Evolutionary conservation across 2,329 filamentous ascomycete genomes (phyloP).

Genomic region (Fusarium sp.): DNA sequence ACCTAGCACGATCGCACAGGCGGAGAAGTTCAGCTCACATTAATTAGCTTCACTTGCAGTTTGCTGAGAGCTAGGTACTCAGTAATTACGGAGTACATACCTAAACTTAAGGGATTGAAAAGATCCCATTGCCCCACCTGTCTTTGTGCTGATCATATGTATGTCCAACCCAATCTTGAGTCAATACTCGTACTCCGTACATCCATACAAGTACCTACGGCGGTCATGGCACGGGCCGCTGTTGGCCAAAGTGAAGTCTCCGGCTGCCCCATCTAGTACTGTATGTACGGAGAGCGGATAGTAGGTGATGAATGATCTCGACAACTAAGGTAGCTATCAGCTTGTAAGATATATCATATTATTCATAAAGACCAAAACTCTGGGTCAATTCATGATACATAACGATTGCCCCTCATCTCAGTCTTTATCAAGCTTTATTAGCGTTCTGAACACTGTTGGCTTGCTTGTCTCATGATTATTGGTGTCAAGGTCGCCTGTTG

Average conservation of each 20-base stretch:
- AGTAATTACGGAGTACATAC: background rate
- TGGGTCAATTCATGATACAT: background rate
- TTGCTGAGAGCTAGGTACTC: background rate
- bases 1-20: background rate
- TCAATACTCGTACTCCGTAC: background rate
- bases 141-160: slow-evolving; percentile 9
- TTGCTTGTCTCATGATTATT: slow-evolving; percentile 1
- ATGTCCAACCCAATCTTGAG: background rate
- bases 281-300: background rate
- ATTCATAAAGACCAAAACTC: background rate
- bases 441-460: slow-evolving; percentile 17
- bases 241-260: slow-evolving; percentile 1
- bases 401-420: background rate
- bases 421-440: background rate
- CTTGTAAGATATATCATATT: background rate
- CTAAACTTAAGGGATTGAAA: background rate
- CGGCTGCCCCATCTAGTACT: background rate
- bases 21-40: slow-evolving; percentile 1
- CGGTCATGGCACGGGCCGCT: slow-evolving; percentile 24
- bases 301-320: background rate
- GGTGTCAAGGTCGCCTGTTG: slow-evolving; percentile 11
- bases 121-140: slow-evolving; percentile 2
- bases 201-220: background rate
- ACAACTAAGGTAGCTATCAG: background rate
- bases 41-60: slow-evolving; percentile 7